Evolutionary conservation across 2,329 filamentous ascomycete species (phyloP), one percentile per base, ranked within the genome.

Genomic region (Xylaria sp.): DNA sequence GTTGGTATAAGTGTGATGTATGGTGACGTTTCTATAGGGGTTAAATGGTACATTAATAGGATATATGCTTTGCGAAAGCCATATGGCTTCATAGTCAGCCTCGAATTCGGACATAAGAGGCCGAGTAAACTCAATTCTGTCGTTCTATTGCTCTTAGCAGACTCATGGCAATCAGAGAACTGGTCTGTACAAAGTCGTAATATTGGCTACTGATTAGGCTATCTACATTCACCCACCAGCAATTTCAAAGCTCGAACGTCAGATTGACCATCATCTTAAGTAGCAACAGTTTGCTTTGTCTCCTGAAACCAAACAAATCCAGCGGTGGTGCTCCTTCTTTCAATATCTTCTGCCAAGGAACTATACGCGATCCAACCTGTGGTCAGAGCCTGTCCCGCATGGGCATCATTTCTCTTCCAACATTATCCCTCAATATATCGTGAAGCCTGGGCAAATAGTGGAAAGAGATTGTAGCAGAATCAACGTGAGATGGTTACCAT

Each of bases 401-500:
- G 41, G 41, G 13, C 15, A 46, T n/a, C 13, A 28, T 13, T 18
- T 25, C 6, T 41, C 23, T 28, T 28, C 20, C n/a, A 57, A 57
- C 13, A 43, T 10, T 2, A 57, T 5, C 9, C 10, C 36, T 25
- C 33, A 43, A 25, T 25, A 15, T 25, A 43, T 15, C 20, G 20
- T 51, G 23, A 28, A 6, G 43, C 15, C 4, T 46, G 13, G n/a
- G 23, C n/a, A 33, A 48, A 18, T 15, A 48, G 13, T 25, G 31
- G 13, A 36, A 51, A 36, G 8, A 23, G 48, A 59, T 8, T 28
- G 25, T 15, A 13, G 1, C 41, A 7, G 3, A 2, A 9, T 18
- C 23, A 41, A 18, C 5, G 1, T 18, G n/a, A 55, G 23, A 12
- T 18, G 15, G 5, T 56, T 66, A 68, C 66, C 62, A 66, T 13